A percentile compares a stretch with the other conserved stretches of the same genome.
phyloP scores from a whole-genome alignment of 768 basidiomycete species.

The Lepiota venenata region DNA sequence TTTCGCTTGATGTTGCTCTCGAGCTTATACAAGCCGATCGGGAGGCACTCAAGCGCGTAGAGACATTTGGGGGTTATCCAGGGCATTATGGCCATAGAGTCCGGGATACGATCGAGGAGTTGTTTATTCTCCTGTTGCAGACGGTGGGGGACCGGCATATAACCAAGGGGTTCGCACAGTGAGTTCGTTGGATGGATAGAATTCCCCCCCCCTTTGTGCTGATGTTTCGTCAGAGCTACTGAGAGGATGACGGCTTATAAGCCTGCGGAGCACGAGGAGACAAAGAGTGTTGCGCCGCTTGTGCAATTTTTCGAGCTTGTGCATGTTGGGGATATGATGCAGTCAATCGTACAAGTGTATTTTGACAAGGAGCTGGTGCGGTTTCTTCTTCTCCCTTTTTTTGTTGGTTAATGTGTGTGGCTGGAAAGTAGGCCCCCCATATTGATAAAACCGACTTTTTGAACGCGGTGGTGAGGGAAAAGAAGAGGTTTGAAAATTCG shows the following conservation, averaged over 20 bases:
- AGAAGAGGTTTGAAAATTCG: constrained; percentile 92
- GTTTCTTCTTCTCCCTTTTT: constrained; percentile 6
- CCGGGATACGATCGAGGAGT: constrained; percentile 89
- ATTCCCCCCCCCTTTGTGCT: background rate
- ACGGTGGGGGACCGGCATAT: constrained; percentile 79
- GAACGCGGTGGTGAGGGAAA: constrained; percentile 90
- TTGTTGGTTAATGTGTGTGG: background rate
- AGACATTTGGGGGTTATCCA: constrained; percentile 87
- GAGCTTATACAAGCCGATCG: constrained; percentile 93
- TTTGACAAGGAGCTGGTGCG: constrained; percentile 93
- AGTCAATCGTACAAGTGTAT: constrained; percentile 96
- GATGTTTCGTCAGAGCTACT: constrained; percentile 57
- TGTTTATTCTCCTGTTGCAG: constrained; percentile 82
- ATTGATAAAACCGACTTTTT: constrained; percentile 94
- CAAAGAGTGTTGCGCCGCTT: constrained; percentile 84
- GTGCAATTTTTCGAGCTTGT: constrained; percentile 98
- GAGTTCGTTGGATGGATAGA: constrained; percentile 27
- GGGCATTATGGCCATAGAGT: constrained; percentile 86
- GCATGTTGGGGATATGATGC: constrained; percentile 95
- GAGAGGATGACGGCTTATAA: constrained; percentile 88
- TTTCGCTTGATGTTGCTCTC: constrained; percentile 88
- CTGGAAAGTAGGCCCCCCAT: constrained; percentile 57
- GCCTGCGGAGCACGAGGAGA: constrained; percentile 81
- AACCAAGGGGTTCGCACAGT: constrained; percentile 74
- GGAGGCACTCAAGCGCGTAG: constrained; percentile 87